Conservation (phyloP, 805 yeast genomes). For the Cyberlindnera galapagoensis region DNA sequence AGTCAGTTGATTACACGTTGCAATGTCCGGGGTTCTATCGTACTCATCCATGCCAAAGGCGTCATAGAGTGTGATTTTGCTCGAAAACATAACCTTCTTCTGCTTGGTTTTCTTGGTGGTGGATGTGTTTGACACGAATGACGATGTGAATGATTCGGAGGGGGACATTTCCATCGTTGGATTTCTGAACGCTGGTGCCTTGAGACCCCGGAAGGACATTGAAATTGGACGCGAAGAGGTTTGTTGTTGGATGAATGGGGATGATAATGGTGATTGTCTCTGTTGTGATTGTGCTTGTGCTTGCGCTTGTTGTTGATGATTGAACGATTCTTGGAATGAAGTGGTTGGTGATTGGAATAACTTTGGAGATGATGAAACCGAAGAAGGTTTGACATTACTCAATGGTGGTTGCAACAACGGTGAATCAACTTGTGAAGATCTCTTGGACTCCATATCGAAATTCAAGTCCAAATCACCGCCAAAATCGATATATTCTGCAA, state of each 20-base stretch:
- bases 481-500: conserved; percentile 39
- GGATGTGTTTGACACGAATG: conserved; percentile 14
- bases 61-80: conserved; percentile 76
- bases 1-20: conserved; percentile 87
- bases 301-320: conserved; percentile 1
- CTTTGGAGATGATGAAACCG: conserved; percentile 2
- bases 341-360: conserved; percentile 6
- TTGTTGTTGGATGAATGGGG: conserved; percentile 21
- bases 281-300: no score
- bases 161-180: conserved; percentile 19
- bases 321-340: conserved; percentile 2
- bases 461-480: conserved; percentile 35
- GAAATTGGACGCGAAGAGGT: conserved; percentile 30
- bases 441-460: conserved; percentile 22
- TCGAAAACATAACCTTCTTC: conserved; percentile 56
- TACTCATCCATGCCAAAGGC: conserved; percentile 80
- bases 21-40: conserved; percentile 88
- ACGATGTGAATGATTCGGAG: conserved; percentile 21
- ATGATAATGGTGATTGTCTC: conserved; percentile 14
- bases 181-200: conserved; percentile 50
- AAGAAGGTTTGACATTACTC: conserved; percentile 3
- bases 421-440: no score
- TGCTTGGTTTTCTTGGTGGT: neutral
- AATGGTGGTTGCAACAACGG: conserved; percentile 17
- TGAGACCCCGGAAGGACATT: conserved; percentile 55